Base-by-base conservation (phyloP, 805 yeast species). In the Candida maltosa region DNA sequence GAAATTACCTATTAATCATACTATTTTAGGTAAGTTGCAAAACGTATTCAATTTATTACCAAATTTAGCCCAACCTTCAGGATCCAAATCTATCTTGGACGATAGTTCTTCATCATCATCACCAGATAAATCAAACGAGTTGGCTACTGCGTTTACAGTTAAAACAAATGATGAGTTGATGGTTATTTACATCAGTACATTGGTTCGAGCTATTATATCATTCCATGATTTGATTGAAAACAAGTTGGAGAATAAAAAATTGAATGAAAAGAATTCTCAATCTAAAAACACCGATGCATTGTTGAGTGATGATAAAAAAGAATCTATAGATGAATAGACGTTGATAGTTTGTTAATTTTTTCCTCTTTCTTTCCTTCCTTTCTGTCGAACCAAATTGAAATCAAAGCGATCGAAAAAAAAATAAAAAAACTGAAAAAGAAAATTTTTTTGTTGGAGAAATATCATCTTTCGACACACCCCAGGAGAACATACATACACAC, bases 201-300 rank as follows among this genome's bases (percentile, higher is more conserved):
- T 93, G 51, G 96, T 93, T 16, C 77, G 97, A 55, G 85, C 97
- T 5, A 89, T 94, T 51, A 84, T 93, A 54, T 94, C 97, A 8
- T 91, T 93, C 75, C 96, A 93, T 62, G 95, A 93, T 58, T 75
- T 93, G 60, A 93, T 93, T 55, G 97, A 93, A 52, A 94, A 94
- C 66, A 93, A 93, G 65, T 80, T 93, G 46, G 87, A 85, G 48
- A 88, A 88, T 59, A 82, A 80, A 54, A 74, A 70, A 48, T 40
- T 56, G 29, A 57, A 56, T 40, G 72, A 65, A 37, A 52, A 46
- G 25, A 51, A 47, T 21, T 28, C 40, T 18, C 43, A 32, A n/a
- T 51, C 26, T 21, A 3, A 28, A 20, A 11, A n/a, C 21, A n/a
- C 26, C n/a, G 39, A 26, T 14, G n/a, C 23, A 16, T 18, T 16